A percentile compares a stretch with the other conserved stretches of the same genome.
These are phyloP conservation scores for Prunus armeniaca DNA, from an alignment of 306 rosid species.

Conservation along the genomic window DNA sequence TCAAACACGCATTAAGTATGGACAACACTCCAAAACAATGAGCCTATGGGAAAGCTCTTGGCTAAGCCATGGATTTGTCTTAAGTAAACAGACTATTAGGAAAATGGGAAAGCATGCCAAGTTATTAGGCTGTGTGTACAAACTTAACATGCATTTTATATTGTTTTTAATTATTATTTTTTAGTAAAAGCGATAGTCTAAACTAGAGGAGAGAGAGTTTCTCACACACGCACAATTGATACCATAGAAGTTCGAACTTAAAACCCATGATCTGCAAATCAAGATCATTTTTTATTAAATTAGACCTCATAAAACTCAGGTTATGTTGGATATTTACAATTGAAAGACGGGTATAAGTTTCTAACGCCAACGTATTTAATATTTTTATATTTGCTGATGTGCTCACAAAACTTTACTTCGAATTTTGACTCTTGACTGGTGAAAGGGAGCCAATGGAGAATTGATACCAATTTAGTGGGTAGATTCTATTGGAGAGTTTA, in stretches of 20 bases:
- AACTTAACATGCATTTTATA: background rate
- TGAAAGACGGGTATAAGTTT: too few species aligned
- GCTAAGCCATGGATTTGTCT: background rate
- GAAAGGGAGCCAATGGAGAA: background rate
- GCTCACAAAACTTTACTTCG: background rate
- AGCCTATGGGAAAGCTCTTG: background rate
- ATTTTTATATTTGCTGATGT: background rate
- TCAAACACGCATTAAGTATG: background rate
- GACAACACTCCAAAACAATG: background rate
- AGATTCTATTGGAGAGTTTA: background rate
- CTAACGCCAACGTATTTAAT: background rate
- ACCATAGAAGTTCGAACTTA: accelerated
- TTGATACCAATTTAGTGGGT: background rate
- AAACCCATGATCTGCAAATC: accelerated
- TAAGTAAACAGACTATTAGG: background rate
- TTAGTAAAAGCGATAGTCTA: accelerated
- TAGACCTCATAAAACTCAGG: background rate
- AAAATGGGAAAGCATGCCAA: background rate
- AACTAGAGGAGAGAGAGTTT: accelerated
- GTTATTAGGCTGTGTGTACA: background rate
- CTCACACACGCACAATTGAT: too few species aligned
- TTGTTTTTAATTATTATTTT: background rate
- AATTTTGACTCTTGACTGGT: background rate
- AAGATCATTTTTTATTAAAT: accelerated
- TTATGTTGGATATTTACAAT: background rate